phyloP scores from a whole-genome alignment of 352 stramenopile genomes.

The Pythium phragmitis region DNA sequence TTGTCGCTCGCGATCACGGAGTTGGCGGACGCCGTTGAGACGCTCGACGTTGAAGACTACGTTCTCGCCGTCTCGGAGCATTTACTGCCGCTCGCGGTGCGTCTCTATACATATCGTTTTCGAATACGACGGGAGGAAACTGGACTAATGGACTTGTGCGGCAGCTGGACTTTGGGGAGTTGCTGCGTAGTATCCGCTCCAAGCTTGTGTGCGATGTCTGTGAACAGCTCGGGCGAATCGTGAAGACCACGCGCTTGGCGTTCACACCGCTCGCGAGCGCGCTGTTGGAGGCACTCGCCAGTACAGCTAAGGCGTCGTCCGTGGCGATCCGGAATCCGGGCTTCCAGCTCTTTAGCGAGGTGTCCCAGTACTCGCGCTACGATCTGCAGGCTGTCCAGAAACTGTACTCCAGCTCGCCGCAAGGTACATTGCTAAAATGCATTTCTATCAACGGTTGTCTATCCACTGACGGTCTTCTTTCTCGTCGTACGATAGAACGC shows the following conservation, averaged over 20 bases:
- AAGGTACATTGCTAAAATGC: constrained; percentile 33
- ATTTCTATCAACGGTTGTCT: neutral
- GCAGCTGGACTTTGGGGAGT: constrained; percentile 39
- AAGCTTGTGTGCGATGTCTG: constrained; percentile 57
- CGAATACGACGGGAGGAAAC: neutral
- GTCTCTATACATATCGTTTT: constrained; percentile 5
- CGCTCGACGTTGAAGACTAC: constrained; percentile 26
- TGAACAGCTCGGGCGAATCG: constrained; percentile 43
- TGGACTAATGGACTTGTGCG: neutral
- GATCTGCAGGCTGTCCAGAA: constrained; percentile 50
- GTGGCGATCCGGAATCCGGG: constrained; percentile 50
- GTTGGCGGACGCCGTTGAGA: constrained; percentile 48
- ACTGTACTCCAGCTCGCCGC: constrained; percentile 40
- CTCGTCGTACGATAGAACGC: constrained; percentile 36
- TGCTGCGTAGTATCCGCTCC: constrained; percentile 49
- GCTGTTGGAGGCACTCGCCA: constrained; percentile 45
- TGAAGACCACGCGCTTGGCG: constrained; percentile 39
- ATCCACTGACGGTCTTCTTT: neutral
- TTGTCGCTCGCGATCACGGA: constrained; percentile 39
- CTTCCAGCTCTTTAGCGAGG: constrained; percentile 42
- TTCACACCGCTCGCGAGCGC: constrained; percentile 61
- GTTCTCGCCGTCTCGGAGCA: constrained; percentile 32
- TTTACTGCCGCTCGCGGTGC: constrained; percentile 50
- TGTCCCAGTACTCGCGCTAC: constrained; percentile 63
- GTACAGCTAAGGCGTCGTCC: constrained; percentile 56